Evolutionary conservation across 257 asterid genomes (phyloP), one percentile per base, ranked within the genome.

Genomic region (Oldenlandia corymbosa): DNA sequence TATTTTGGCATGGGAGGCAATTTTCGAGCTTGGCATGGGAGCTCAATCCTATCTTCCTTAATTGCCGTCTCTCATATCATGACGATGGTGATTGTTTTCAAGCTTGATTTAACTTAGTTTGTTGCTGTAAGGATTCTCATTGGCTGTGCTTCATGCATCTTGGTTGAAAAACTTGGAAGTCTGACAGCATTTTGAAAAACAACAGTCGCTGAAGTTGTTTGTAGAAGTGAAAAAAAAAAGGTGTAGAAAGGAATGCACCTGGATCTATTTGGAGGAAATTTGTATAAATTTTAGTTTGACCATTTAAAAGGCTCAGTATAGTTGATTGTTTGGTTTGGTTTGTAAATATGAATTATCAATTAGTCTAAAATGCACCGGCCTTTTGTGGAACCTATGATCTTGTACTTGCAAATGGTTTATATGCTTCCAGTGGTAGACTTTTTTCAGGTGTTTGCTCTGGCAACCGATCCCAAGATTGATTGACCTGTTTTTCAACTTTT

Each of bases 11-110:
- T n/a, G n/a, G n/a, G n/a, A n/a, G n/a, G n/a, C n/a, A n/a, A n/a
- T n/a, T n/a, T n/a, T n/a, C n/a, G n/a, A n/a, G n/a, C n/a, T n/a
- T n/a, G 49, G 77, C 74, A 5, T 90, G 96, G 99, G n/a, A 60
- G 62, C 26, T 78, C 86, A 24, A 81, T 82, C 30, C 83, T 93
- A 74, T 72, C 76, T 53, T 77, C 94, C 30, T 81, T 90, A 32
- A 64, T 85, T 48, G 77, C 64, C 58, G 62, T 69, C 68, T 76
- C 65, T 54, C 73, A 74, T 46, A 69, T 43, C 41, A 37, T 50
- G 71, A 60, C 60, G 54, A 49, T 41, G 8, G 32, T 14, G 57
- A 32, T 24, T 74, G 70, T 16, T 75, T 68, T 12, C 12, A 51
- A 52, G 26, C 14, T 23, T 34, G 50, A 47, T 58, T 30, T 37